Percentiles rank a stretch among this genome's conserved stretches.
These are phyloP conservation scores for Aspergillus carbonarius DNA, from an alignment of 2,329 filamentous ascomycete species.

Conservation along the genomic window DNA sequence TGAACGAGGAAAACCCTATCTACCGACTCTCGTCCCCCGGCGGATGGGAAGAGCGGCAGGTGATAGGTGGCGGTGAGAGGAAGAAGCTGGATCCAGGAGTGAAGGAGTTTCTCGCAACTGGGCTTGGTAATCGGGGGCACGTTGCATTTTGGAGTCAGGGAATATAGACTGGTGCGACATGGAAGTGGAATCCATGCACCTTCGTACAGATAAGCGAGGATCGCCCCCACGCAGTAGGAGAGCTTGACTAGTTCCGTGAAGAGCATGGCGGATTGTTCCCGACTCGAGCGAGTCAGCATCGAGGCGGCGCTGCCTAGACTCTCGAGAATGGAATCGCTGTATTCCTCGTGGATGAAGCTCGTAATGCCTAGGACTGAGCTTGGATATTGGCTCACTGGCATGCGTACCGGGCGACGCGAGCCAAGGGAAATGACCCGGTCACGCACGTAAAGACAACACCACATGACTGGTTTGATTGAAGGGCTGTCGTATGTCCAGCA, in stretches of 20 bases:
- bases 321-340: not conserved
- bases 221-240: not conserved
- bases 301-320: not conserved
- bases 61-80: not conserved
- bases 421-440: constrained; percentile 2
- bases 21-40: no score
- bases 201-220: not conserved
- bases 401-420: not conserved
- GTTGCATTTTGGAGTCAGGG: not conserved
- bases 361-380: not conserved
- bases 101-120: not conserved
- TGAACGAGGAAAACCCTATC: not conserved
- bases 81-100: not conserved
- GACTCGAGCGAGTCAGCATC: not conserved
- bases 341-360: not conserved
- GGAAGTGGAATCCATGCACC: not conserved
- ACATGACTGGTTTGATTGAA: not conserved
- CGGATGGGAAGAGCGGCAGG: not conserved
- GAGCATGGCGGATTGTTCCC: not conserved
- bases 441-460: constrained; percentile 17
- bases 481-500: not conserved
- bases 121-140: not conserved
- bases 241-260: not conserved
- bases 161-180: not conserved
- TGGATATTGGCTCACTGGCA: not conserved